Evolutionary conservation across 257 asterid species (phyloP).

Genomic region (Coffea canephora): DNA sequence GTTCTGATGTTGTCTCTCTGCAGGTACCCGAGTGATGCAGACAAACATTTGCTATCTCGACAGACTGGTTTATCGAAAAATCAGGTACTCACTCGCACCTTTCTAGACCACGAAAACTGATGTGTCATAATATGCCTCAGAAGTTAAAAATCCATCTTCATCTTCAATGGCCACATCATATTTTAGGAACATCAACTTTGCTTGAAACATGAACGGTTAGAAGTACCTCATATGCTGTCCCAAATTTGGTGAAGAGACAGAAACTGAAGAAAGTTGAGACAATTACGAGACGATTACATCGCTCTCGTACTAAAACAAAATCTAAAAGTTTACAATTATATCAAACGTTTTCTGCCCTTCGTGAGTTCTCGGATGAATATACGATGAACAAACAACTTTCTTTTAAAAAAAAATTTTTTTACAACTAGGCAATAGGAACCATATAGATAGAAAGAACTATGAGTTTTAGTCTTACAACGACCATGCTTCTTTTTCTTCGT

Average conservation of each 20-base stretch:
- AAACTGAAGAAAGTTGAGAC: not conserved
- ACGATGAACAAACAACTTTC: too few relatives aligned
- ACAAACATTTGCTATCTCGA: slow-evolving; percentile 89
- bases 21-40: slow-evolving; percentile 97
- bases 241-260: not conserved
- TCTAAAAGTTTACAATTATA: too few relatives aligned
- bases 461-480: too few relatives aligned
- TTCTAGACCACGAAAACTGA: slow-evolving; percentile 26
- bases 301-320: not conserved
- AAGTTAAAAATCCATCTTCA: not conserved
- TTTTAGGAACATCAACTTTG: not conserved
- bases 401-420: too few relatives aligned
- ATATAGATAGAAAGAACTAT: too few relatives aligned
- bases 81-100: slow-evolving; percentile 61
- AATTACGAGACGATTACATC: not conserved
- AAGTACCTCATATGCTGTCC: not conserved
- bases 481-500: too few relatives aligned
- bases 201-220: not conserved
- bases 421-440: too few relatives aligned
- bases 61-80: slow-evolving; percentile 91
- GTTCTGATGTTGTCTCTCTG: not conserved
- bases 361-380: too few relatives aligned
- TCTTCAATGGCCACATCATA: not conserved
- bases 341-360: not conserved
- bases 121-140: slow-evolving; percentile 16